Evolutionary conservation across 106 monocot genomes (phyloP).

Genomic region (Posidonia australis): DNA sequence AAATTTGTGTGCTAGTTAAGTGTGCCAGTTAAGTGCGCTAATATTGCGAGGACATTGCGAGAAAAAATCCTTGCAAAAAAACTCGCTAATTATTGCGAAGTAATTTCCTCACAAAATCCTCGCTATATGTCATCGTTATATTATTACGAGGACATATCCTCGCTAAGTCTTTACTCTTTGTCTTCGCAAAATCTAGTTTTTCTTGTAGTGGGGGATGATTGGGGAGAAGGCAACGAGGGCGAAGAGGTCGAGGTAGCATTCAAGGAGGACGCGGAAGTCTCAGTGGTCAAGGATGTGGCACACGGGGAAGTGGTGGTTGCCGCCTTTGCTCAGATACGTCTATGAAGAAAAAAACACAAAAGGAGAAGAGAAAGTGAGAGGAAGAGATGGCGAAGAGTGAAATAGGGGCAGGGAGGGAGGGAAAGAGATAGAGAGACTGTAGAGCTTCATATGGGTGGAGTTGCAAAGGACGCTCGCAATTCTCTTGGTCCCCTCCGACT

Average conservation of each 20-base stretch:
- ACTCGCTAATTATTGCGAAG: too few relatives aligned
- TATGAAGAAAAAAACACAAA: slow-evolving; percentile 2
- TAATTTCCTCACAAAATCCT: too few relatives aligned
- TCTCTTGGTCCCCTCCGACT: too few relatives aligned
- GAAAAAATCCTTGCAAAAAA: too few relatives aligned
- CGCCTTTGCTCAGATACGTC: slow-evolving; percentile 67
- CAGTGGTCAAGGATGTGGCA: slow-evolving; percentile 57
- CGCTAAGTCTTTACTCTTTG: too few relatives aligned
- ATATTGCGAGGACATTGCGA: too few relatives aligned
- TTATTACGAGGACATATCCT: too few relatives aligned
- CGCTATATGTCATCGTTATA: too few relatives aligned
- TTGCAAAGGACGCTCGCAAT: too few relatives aligned
- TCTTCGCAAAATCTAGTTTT: too few relatives aligned
- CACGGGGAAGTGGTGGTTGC: slow-evolving; percentile 52
- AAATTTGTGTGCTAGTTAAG: too few relatives aligned
- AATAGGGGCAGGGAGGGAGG: not conserved
- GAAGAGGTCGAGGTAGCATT: slow-evolving; percentile 86
- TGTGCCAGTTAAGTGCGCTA: too few relatives aligned
- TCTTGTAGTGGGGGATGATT: slow-evolving; percentile 13
- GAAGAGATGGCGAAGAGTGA: not conserved
- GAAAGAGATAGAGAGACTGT: not conserved
- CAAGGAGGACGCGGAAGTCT: slow-evolving; percentile 72
- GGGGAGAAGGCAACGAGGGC: slow-evolving; percentile 69
- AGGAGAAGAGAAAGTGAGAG: not conserved
- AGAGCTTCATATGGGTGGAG: not conserved